Evolutionary conservation across 148 eudicot species (phyloP), one percentile per base, ranked within the genome.

Genomic region (Vaccinium darrowii): DNA sequence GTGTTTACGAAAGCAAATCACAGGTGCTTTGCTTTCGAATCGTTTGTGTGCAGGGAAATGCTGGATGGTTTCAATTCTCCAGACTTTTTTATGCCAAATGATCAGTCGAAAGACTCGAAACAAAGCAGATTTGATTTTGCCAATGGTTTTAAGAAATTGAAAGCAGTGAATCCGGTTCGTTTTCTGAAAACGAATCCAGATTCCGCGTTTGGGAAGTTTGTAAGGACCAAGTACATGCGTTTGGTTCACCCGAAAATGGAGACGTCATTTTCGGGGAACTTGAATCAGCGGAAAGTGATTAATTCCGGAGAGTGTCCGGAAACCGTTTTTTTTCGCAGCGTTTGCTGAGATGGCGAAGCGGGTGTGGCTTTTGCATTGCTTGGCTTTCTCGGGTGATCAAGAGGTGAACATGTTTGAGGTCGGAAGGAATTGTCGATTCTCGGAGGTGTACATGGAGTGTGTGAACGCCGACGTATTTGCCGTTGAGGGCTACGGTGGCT

Each of bases 221-320:
- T 91, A 16, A 88, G 91, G 53, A 82, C 82, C 6, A 96, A 93
- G 87, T 96, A 96, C 84, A 87, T 96, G 2, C 90, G 91, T 8
- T 36, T 94, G 78, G 89, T 94, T 43, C 98, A 96, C 84, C 99
- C 97, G 4, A 94, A 94, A 62, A 96, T 96, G 99, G 99, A 96
- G 87, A 91, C 92, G 47, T 94, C 98, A 0, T 92, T 96, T 57
- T 92, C 90, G 11, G 98, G 99, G 65, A 93, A 91, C 73, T 87
- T 96, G 86, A 94, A 91, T 78, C 98, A 93, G 86, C 88, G 99
- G 56, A 93, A 94, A 73, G 79, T 89, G 47, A 86, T 96, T 2
- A 92, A 88, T 39, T 88, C 97, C 43, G 95, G 94, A 51, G 93
- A 84, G 25, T 91, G 81, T 63, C 97, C 98, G 43, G 92, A 88